Conservation (phyloP, 2,329 filamentous ascomycete species). For the Cercospora sp. region DNA sequence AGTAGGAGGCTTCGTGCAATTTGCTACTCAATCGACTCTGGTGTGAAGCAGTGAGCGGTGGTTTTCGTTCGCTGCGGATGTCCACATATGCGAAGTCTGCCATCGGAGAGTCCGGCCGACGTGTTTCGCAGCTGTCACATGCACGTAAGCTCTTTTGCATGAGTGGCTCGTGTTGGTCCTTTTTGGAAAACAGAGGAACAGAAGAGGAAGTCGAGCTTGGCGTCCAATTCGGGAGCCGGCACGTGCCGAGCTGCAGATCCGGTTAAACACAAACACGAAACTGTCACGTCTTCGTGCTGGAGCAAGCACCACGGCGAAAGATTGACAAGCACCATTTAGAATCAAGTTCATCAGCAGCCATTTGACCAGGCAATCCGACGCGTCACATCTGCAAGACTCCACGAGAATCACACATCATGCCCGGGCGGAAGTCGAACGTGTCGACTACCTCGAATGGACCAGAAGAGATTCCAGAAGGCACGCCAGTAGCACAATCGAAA, state of each 20-base stretch:
- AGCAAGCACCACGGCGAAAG: not conserved
- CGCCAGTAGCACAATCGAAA: slow-evolving; percentile 28
- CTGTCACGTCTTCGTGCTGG: not conserved
- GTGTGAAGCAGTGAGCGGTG: not conserved
- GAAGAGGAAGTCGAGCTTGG: not conserved
- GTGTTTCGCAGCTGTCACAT: not conserved
- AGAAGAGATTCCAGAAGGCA: slow-evolving; percentile 38
- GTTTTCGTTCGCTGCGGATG: not conserved
- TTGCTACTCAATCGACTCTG: not conserved
- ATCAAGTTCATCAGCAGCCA: not conserved
- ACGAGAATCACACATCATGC: slow-evolving; percentile 39
- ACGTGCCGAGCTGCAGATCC: slow-evolving; percentile 2
- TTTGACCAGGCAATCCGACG: not conserved
- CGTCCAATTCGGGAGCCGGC: not conserved
- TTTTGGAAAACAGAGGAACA: not conserved
- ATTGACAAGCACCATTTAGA: not conserved
- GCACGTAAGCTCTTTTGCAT: not conserved
- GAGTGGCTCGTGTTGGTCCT: not conserved
- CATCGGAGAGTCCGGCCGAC: not conserved
- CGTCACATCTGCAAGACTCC: not conserved
- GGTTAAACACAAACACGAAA: slow-evolving; percentile 7
- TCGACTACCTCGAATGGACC: slow-evolving; percentile 44
- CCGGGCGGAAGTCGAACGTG: slow-evolving; percentile 51
- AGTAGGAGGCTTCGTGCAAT: not conserved
- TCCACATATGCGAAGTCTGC: not conserved